Base-by-base conservation (phyloP, 2,329 filamentous ascomycete species). In the Paecilomyces formosus region DNA sequence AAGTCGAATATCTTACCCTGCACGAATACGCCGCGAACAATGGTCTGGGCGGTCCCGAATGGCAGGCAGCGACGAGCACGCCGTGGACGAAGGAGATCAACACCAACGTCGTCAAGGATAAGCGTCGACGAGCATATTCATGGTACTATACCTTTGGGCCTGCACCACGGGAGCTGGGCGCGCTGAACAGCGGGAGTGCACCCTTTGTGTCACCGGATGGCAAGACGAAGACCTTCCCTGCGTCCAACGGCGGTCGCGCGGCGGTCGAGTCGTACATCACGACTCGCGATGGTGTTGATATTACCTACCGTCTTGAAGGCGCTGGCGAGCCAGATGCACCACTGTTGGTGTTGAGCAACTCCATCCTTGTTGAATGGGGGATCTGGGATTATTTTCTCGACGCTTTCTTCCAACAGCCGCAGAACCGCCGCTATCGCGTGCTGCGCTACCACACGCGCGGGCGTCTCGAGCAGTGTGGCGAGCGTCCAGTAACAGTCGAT, bases 121-220 rank as follows among this genome's bases (percentile, higher is more conserved):
- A 83, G 66, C 79, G 74, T 11, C 79, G 85, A 52, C 81, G 88
- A 18, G 79, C 80, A 0, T 94, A 90, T 73, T 78, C 83, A 33
- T 83, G 92, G 62, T 89, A 90, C 72, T 92, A 94, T 72, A 86
- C 88, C 11, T 95, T 96, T 67, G 89, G 90, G 0, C 82, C 88
- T 0, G 89, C 84, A 0, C 85, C 89, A 0, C 82, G 89, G 24
- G 88, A 93, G 63, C 78, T 93, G 3, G 66, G 78, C 0, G 80
- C 82, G 5, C 74, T 90, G 21, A 61, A 68, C 1, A 77, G 82
- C 0, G 72, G 72, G 1, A 68, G 74, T 1, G 77, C 79, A 0
- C 72, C 78, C 0, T 88, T 86, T 67, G 75, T 75, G 0, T 83
- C 82, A 0, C 74, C 81, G 1, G 84, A 88, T 62, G 76, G 75